These are phyloP conservation scores for Pleurotus citrinopileatus DNA, from an alignment of 768 basidiomycete species.

Conservation along the genomic window DNA sequence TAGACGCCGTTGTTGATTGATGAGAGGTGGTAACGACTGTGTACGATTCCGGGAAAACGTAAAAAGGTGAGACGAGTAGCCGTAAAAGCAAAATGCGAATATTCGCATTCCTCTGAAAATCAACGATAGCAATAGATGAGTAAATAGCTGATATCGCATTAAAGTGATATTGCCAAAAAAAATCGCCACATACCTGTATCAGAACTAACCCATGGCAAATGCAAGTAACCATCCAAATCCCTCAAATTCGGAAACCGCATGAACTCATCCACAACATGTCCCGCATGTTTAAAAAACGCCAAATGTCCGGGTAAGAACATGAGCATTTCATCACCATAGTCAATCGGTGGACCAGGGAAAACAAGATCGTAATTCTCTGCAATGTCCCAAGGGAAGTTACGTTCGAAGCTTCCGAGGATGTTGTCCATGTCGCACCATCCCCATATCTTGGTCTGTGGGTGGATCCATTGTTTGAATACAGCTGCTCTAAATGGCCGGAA, in stretches of 20 bases:
- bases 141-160: no score
- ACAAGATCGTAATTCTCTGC: slow-evolving; percentile 6
- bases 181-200: slow-evolving; percentile 1
- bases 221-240: neutral
- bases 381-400: slow-evolving; percentile 11
- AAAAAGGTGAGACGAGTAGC: slow-evolving; percentile 7
- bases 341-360: neutral
- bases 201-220: slow-evolving; percentile 4
- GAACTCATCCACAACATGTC: slow-evolving; percentile 5
- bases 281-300: slow-evolving; percentile 8
- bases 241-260: slow-evolving; percentile 11
- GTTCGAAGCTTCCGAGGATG: slow-evolving; percentile 8
- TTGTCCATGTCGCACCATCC: slow-evolving; percentile 14
- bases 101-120: slow-evolving; percentile 9
- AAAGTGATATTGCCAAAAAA: no score
- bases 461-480: slow-evolving; percentile 11
- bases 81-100: slow-evolving; percentile 6
- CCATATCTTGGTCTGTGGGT: slow-evolving; percentile 11
- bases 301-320: slow-evolving; percentile 7
- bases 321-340: slow-evolving; percentile 1
- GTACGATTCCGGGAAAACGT: slow-evolving; percentile 9
- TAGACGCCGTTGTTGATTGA: neutral
- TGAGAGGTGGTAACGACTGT: slow-evolving; percentile 9
- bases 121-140: neutral
- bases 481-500: slow-evolving; percentile 9